Evolutionary conservation across 2,329 filamentous ascomycete species (phyloP).

Genomic region (Metarhizium brunneum): DNA sequence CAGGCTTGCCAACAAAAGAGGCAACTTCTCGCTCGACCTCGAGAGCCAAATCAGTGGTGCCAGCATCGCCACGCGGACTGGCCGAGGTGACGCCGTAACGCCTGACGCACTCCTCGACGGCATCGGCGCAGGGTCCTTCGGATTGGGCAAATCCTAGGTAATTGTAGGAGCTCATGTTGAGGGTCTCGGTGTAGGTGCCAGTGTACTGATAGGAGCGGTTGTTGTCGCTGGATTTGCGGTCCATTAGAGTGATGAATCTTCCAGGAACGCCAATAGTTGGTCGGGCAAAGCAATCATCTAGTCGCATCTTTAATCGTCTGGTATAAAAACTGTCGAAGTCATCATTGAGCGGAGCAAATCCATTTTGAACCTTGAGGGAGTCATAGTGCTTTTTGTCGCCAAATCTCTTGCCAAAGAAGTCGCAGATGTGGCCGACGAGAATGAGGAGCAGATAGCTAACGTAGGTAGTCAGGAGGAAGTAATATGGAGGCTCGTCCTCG

Average conservation of each 20-base stretch:
- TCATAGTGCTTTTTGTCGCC: conserved; percentile 73
- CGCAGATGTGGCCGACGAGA: conserved; percentile 86
- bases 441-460: conserved; percentile 96
- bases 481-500: conserved; percentile 94
- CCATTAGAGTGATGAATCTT: conserved; percentile 84
- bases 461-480: conserved; percentile 94
- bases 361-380: conserved; percentile 72
- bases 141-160: conserved; percentile 98
- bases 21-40: conserved; percentile 90
- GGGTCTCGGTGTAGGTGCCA: conserved; percentile 83
- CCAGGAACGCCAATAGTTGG: conserved; percentile 90
- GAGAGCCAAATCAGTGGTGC: conserved; percentile 76
- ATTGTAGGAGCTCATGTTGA: conserved; percentile 99
- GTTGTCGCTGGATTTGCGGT: conserved; percentile 83
- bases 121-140: conserved; percentile 90
- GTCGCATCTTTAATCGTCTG: conserved; percentile 80
- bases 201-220: conserved; percentile 85
- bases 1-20: conserved; percentile 85
- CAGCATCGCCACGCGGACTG: conserved; percentile 74
- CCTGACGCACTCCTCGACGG: conserved; percentile 74
- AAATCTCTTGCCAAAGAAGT: conserved; percentile 97
- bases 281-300: conserved; percentile 94
- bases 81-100: conserved; percentile 78
- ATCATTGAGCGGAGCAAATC: conserved; percentile 90
- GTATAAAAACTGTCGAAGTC: conserved; percentile 99